Conservation (phyloP, 148 eudicot species). For the Polygonum maritimum region DNA sequence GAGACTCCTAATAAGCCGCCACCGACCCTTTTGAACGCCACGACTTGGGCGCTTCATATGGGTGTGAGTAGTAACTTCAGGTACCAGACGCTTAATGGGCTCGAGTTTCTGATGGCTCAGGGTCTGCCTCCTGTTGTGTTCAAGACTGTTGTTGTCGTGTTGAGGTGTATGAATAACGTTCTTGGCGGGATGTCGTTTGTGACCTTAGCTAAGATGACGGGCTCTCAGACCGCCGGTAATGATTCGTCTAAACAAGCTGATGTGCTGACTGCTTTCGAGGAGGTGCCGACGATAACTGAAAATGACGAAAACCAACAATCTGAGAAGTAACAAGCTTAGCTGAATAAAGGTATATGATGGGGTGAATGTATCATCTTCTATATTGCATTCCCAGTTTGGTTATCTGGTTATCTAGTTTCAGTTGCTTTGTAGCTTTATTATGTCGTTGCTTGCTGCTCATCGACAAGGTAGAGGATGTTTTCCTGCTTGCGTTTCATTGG, state of each 20-base stretch:
- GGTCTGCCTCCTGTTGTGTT: slow-evolving; percentile 36
- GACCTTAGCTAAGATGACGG: slow-evolving; percentile 68
- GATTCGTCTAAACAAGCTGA: neutral
- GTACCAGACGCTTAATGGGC: slow-evolving; percentile 77
- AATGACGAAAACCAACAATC: neutral
- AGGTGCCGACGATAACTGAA: neutral
- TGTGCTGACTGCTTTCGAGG: neutral
- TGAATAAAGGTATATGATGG: neutral
- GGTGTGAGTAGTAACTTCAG: slow-evolving; percentile 83
- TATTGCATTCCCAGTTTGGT: neutral
- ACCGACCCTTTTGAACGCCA: slow-evolving; percentile 63
- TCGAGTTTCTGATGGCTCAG: slow-evolving; percentile 58
- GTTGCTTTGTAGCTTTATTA: neutral
- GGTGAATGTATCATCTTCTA: neutral
- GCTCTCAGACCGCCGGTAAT: slow-evolving; percentile 46
- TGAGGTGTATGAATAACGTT: slow-evolving; percentile 71
- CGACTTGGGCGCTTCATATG: slow-evolving; percentile 91
- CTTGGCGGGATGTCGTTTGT: slow-evolving; percentile 93
- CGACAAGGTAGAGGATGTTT: slow-evolving; percentile 1
- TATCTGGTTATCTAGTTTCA: neutral
- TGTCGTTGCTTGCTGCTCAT: neutral
- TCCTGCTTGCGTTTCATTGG: neutral
- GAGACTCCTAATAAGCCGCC: slow-evolving; percentile 92
- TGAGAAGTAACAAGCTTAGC: neutral
- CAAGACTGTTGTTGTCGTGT: slow-evolving; percentile 51